Base-by-base conservation (phyloP, 176 grass and related monocot genomes). In the Zoysia pacifica region DNA sequence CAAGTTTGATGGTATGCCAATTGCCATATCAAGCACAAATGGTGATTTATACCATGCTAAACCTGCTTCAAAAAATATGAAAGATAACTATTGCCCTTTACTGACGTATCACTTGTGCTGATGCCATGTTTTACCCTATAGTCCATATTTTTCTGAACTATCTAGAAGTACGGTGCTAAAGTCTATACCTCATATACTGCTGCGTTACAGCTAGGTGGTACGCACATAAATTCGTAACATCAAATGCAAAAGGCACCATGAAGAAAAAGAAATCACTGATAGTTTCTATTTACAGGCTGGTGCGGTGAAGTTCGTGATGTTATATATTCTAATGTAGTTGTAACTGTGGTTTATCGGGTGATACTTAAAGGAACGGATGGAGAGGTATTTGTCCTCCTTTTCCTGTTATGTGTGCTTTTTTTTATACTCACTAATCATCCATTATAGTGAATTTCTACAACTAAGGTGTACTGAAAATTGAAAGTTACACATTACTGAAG, bases 281-380 rank as follows among this genome's bases (percentile, higher is more conserved):
- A 45, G 14, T 69, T 78, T 11, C 28, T 75, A 45, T 79, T 38
- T 81, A 75, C 81, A 97, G 94, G 94, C 74, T 97, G 94, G 94
- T 97, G 94, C 68, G 94, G 94, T 74, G 94, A 97, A 93, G 84
- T 97, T 67, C 84, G 94, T 36, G 72, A 91, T 86, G 91, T 97
- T 66, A 91, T 81, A 48, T 93, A 91, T 84, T 91, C 81, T 35
- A 77, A 81, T 77, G 94, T 91, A 80, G 88, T 77, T 82, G 91
- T 97, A 48, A 97, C 94, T 11, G 94, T 97, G 76, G 84, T 93
- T 35, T 97, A 97, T 81, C 91, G 94, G 16, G 84, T 97, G 69
- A 91, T 90, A 73, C 88, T 97, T 47, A 83, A 80, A 83, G 94
- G 91, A 93, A 93, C 77, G 2, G 94, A 97, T 73, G 94, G 91